Evolutionary conservation across 1,284 basidiomycete species (phyloP), one percentile per base, ranked within the genome.

Genomic region (Baeospora myosura): DNA sequence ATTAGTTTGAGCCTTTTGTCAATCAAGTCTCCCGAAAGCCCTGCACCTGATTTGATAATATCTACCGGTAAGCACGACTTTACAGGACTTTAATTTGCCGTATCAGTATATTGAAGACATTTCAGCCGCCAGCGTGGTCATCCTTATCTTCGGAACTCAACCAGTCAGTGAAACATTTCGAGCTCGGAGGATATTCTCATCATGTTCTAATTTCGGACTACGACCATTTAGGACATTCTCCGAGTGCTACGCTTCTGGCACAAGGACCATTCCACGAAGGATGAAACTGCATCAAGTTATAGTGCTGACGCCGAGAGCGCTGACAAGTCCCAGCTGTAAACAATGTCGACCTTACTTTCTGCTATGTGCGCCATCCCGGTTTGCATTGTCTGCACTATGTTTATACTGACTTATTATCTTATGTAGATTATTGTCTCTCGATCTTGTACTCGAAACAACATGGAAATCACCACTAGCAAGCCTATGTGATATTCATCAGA

Each of bases 71-170:
- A 40, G 61, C 24, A 24, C n/a, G 7, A 24, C 12, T n/a, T n/a
- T n/a, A n/a, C n/a, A n/a, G n/a, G 37, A 22, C 5, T 37, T 41
- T 31, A 32, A 31, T 32, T n/a, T 41, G 16, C 31, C 36, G 18
- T 10, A 16, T 18, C n/a, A 33, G 14, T 41, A 10, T 14, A 32
- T 35, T 31, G 22, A 8, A 18, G n/a, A 18, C 16, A 16, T 25
- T 40, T 18, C 42, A 72, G 71, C 67, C 45, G 59, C 68, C 8
- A 67, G 58, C 4, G 59, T 65, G 21, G 53, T 69, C 10, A 53
- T 71, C 11, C 28, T 70, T 26, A 64, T 72, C 32, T 74, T 74
- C 49, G 69, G 62, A 2, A 68, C 70, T 0, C 70, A 71, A 48
- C 52, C 46, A 41, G 67, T 65, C 51, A 46, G 57, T 35, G 22